Evolutionary conservation across 2,329 filamentous ascomycete genomes (phyloP), one percentile per base, ranked within the genome.

Genomic region (Dendryphion nanum): DNA sequence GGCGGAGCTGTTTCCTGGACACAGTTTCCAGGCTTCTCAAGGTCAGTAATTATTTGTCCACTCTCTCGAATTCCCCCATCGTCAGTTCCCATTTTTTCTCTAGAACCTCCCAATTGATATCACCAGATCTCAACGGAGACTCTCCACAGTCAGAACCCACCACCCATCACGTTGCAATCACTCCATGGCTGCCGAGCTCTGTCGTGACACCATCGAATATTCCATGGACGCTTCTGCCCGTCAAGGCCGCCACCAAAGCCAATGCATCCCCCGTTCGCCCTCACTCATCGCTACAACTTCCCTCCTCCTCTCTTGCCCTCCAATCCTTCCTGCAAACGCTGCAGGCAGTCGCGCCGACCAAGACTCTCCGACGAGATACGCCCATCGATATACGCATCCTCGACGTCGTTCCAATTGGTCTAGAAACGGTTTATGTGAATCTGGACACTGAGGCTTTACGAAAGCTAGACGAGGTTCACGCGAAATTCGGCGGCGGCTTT

Each of bases 401-500:
- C 41, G 86, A 95, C 59, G 86, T 93, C 6, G 77, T 83, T 6
- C 86, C 91, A 2, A 68, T 97, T 18, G 77, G 83, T 2, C 71
- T 97, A 18, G 88, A 96, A 44, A 88, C 86, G 0, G 78, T 97
- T 13, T 95, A 89, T 60, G 87, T 97, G 41, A 89, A 80, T 34
- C 74, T 96, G 5, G 89, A 96, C 59, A 85, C 82, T 33, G 84
- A 93, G 40, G 76, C 91, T 5, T 78, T 93, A 28, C 82, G 82
- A 48, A 83, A 86, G 55, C 71, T 95, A 30, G 87, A 95, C 57
- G 83, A 89, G 60, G 83, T 89, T 32, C 86, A 95, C 61, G 85
- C 80, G 34, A 89, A 81, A 33, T 95, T 95, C 63, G 89, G 85
- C 48, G 80, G 81, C 33, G 79, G 80, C 3, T 80, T 79, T 37